These are phyloP conservation scores for Candida orba DNA, from an alignment of 805 yeast genomes.

Conservation along the genomic window DNA sequence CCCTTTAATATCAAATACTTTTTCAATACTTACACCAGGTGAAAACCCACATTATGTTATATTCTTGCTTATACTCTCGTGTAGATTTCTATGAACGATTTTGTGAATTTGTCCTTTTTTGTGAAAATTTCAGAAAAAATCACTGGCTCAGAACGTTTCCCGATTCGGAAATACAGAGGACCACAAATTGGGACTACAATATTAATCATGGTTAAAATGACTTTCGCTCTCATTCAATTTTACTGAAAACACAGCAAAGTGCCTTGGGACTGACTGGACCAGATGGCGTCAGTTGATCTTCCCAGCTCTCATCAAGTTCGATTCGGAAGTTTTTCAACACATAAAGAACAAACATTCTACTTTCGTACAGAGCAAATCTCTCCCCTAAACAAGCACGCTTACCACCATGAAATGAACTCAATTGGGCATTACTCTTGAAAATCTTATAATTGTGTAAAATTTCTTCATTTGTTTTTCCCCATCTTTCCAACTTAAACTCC, in stretches of 20 bases:
- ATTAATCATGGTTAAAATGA: too few species aligned
- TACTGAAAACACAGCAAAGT: conserved; percentile 16
- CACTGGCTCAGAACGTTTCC: not conserved
- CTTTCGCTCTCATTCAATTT: too few species aligned
- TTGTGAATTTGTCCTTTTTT: conserved; percentile 1
- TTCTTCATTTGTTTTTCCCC: conserved; percentile 39
- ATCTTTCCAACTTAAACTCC: conserved; percentile 39
- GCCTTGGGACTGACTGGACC: conserved; percentile 49
- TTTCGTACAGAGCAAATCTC: conserved; percentile 43
- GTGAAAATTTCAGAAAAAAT: not conserved
- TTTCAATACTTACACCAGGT: conserved; percentile 33
- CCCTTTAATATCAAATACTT: not conserved
- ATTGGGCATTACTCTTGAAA: conserved; percentile 37
- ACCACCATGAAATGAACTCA: conserved; percentile 55
- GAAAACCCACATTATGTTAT: conserved; percentile 34
- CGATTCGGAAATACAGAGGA: not conserved
- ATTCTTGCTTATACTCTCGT: not conserved
- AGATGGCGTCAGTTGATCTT: conserved; percentile 44
- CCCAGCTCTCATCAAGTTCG: conserved; percentile 36
- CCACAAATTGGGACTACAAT: not conserved
- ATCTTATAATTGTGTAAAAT: conserved; percentile 32
- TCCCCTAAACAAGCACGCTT: conserved; percentile 57
- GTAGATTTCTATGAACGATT: not conserved
- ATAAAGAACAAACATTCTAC: conserved; percentile 32
- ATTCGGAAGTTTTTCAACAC: conserved; percentile 32